Percentiles rank a stretch among this genome's conserved stretches.
These are phyloP conservation scores for Annona squamosa DNA, from an alignment of 164 flowering plant genomes.

Conservation along the genomic window DNA sequence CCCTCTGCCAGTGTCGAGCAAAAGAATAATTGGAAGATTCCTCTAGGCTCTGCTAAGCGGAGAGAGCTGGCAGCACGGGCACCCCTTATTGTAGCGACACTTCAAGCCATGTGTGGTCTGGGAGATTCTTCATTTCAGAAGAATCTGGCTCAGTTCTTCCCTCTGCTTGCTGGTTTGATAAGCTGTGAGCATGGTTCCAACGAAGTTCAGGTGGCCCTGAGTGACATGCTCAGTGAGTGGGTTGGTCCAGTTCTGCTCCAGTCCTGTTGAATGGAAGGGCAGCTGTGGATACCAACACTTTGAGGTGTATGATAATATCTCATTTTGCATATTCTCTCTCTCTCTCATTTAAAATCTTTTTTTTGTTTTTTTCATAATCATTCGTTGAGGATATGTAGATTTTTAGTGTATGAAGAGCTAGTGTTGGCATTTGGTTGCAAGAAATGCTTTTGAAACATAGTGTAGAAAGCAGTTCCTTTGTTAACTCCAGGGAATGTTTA, in stretches of 20 bases:
- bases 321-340: not conserved
- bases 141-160: conserved; percentile 61
- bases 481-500: conserved; percentile 9
- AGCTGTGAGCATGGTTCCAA: conserved; percentile 93
- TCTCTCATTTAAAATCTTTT: conserved; percentile 12
- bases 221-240: conserved; percentile 67
- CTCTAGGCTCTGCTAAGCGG: conserved; percentile 77
- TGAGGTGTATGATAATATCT: conserved; percentile 36
- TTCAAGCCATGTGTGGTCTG: conserved; percentile 67
- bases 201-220: conserved; percentile 82
- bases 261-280: conserved; percentile 50
- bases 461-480: conserved; percentile 16
- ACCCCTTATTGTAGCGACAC: conserved; percentile 73
- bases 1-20: conserved; percentile 21
- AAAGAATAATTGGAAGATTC: conserved; percentile 50
- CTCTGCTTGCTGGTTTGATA: conserved; percentile 68
- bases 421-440: conserved; percentile 17
- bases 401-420: conserved; percentile 35
- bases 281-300: conserved; percentile 10
- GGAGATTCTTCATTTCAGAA: conserved; percentile 54
- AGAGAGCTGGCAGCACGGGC: conserved; percentile 90
- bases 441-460: conserved; percentile 15
- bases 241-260: conserved; percentile 84
- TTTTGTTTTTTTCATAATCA: conserved; percentile 12
- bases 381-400: conserved; percentile 37